Conservation (phyloP, 192 early-diverging fungal species). For the Blastocladiella britannica region DNA sequence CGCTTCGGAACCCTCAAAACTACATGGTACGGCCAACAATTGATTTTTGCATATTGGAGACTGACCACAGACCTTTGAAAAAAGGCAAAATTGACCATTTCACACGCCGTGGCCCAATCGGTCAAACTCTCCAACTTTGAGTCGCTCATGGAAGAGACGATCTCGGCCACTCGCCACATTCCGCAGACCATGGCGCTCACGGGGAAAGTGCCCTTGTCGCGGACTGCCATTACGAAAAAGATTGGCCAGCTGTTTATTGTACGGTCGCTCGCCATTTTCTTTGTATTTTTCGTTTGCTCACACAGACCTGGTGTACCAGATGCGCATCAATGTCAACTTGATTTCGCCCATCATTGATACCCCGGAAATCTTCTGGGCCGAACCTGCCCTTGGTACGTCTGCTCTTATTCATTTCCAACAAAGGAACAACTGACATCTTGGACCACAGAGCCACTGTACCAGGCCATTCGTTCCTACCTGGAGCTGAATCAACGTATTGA, state of each 20-base stretch:
- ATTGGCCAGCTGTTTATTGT: slow-evolving; percentile 47
- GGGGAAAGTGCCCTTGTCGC: slow-evolving; percentile 75
- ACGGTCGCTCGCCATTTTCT: not conserved
- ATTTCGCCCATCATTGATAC: slow-evolving; percentile 75
- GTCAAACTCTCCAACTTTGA: slow-evolving; percentile 88
- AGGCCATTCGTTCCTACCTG: slow-evolving; percentile 29
- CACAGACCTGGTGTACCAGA: too few species aligned
- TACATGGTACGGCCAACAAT: slow-evolving; percentile 13
- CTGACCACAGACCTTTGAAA: too few species aligned
- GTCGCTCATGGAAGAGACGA: slow-evolving; percentile 76
- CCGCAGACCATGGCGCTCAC: slow-evolving; percentile 83
- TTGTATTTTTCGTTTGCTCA: slow-evolving; percentile 5
- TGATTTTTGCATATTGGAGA: too few species aligned
- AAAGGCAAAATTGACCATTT: slow-evolving; percentile 86
- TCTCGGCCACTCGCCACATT: slow-evolving; percentile 66
- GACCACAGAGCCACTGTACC: not conserved
- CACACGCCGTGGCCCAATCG: slow-evolving; percentile 85
- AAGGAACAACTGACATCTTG: too few species aligned
- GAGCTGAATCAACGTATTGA: slow-evolving; percentile 74
- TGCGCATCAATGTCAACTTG: slow-evolving; percentile 75
- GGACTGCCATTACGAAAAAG: slow-evolving; percentile 80
- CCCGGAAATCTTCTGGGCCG: slow-evolving; percentile 84
- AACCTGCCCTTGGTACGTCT: slow-evolving; percentile 40
- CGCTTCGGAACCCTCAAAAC: slow-evolving; percentile 49
- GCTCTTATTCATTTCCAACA: not conserved